Evolutionary conservation across 2,329 filamentous ascomycete genomes (phyloP), one percentile per base, ranked within the genome.

Genomic region (Sporothrix humicola): DNA sequence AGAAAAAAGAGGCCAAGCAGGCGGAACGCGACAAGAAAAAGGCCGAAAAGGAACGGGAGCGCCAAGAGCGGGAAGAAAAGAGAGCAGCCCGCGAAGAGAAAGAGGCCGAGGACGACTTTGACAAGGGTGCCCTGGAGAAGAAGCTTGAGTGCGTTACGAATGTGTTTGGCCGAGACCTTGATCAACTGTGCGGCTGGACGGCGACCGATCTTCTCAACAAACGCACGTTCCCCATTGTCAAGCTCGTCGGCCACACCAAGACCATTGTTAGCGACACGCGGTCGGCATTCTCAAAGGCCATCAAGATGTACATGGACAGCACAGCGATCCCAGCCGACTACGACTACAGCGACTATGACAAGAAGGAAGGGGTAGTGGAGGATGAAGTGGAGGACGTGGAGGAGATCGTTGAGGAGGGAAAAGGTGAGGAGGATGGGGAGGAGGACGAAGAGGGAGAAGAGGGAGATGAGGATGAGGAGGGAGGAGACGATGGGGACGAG

Each of bases 251-350:
- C 2, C 65, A 42, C 2, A 59, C 42, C 3, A 58, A 66, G 37
- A 10, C 50, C 1, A 13, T 74, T 10, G 44, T 20, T 20, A 46
- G 44, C 9, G 42, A 37, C 7, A 26, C 52, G 4, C 26, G 37
- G 3, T 50, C 52, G 1, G 4, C 15, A 0, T 75, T 75, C 61
- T 50, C 73, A 2, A 23, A 8, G 1, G 48, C 54, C 9, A 70
- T 75, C 20, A 65, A 69, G 54, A 68, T 71, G 17, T 75, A 59
- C 54, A 68, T 75, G 0, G 74, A 75, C 42, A 72, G 74, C 61
- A 73, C 69, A 15, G 10, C 70, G 2, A 56, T 73, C 2, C 65
- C 69, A 2, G 72, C 44, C 46, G n/a, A 42, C n/a, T 65, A 69
- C 20, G 26, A 68, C 20, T 23, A 12, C 3, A 37, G 12, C 20